Conservation (phyloP, 106 monocot species). For the Triglochin maritima region DNA sequence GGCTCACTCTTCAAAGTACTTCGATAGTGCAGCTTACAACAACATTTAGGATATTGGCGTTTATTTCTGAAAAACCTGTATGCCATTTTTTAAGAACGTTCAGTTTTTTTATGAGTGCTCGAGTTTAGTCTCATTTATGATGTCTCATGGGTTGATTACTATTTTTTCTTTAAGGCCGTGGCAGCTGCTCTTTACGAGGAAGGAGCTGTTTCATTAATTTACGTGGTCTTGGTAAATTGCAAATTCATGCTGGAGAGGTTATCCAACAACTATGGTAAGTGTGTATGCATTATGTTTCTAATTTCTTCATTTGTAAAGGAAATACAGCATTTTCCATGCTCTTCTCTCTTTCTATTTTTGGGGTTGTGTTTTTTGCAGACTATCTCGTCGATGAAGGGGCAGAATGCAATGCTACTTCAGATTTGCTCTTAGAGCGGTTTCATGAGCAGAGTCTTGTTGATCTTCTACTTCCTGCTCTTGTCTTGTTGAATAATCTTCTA, state of each 20-base stretch:
- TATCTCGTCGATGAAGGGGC: constrained; percentile 94
- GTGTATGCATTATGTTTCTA: neutral
- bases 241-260: constrained; percentile 87
- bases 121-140: neutral
- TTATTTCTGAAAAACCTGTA: constrained; percentile 86
- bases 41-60: constrained; percentile 76
- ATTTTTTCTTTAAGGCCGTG: constrained; percentile 39
- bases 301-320: neutral
- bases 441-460: constrained; percentile 70
- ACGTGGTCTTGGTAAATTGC: constrained; percentile 71
- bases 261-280: constrained; percentile 86
- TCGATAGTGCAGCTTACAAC: constrained; percentile 87
- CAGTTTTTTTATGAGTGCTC: neutral
- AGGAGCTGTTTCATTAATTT: constrained; percentile 77
- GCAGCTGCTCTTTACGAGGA: constrained; percentile 83
- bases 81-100: constrained; percentile 7
- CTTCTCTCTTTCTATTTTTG: neutral
- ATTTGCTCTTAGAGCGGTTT: constrained; percentile 69
- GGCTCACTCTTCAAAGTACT: constrained; percentile 42
- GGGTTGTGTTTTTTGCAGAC: constrained; percentile 41
- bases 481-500: constrained; percentile 67
- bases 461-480: constrained; percentile 75
- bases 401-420: constrained; percentile 78
- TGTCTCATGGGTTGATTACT: constrained; percentile 1
- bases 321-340: neutral